Evolutionary conservation across 2,329 filamentous ascomycete species (phyloP).

Genomic region (Xylaria hypoxylon): DNA sequence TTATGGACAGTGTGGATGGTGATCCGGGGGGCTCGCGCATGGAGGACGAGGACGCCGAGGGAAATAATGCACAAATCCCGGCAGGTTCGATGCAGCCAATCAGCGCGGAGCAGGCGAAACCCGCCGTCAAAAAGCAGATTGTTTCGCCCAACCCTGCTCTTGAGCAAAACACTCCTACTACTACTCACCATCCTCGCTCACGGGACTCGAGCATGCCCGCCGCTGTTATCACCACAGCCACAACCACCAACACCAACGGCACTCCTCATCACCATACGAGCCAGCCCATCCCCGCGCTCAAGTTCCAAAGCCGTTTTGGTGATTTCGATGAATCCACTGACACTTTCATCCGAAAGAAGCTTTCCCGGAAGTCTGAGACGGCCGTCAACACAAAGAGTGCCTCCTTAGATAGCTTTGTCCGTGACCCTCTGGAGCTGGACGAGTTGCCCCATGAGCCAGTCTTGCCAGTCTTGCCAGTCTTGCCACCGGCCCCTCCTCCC

Average conservation of each 20-base stretch:
- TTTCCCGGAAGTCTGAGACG: conserved; percentile 44
- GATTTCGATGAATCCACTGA: conserved; percentile 40
- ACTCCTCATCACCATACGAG: conserved; percentile 31
- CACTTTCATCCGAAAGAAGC: conserved; percentile 43
- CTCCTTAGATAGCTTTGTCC: conserved; percentile 48
- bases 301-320: conserved; percentile 47
- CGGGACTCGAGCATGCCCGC: conserved; percentile 50
- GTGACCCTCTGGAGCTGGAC: conserved; percentile 42
- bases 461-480: too few species aligned
- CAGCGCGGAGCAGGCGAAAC: conserved; percentile 50
- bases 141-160: conserved; percentile 48
- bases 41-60: conserved; percentile 46
- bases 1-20: conserved; percentile 49
- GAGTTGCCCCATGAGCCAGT: conserved; percentile 42
- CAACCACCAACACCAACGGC: conserved; percentile 42
- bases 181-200: conserved; percentile 42
- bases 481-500: conserved; percentile 39
- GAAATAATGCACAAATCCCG: conserved; percentile 51
- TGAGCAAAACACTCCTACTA: conserved; percentile 44
- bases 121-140: conserved; percentile 52
- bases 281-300: conserved; percentile 35
- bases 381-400: conserved; percentile 41
- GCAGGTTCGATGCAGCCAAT: conserved; percentile 50
- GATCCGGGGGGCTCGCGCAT: conserved; percentile 47
- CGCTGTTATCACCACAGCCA: conserved; percentile 45